Evolutionary conservation across 805 yeast species (phyloP).

Genomic region (Ogataea populi-albae): DNA sequence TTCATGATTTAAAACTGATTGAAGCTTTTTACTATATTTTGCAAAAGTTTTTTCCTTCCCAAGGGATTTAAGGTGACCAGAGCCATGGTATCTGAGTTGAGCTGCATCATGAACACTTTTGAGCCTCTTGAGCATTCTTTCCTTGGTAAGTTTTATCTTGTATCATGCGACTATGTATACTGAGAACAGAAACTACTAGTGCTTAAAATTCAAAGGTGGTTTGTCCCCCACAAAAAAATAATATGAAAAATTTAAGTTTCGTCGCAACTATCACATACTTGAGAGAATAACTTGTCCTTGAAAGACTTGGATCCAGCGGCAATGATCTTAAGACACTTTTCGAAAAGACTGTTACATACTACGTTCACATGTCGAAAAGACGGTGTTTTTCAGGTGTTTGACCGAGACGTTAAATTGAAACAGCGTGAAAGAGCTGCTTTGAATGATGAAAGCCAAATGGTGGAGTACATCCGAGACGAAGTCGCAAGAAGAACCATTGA

Average conservation of each 20-base stretch:
- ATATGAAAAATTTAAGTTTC: too few species aligned
- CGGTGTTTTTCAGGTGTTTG: conserved; percentile 45
- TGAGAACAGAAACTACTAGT: too few species aligned
- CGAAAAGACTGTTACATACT: conserved; percentile 7
- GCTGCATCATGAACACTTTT: too few species aligned
- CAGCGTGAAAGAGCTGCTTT: conserved; percentile 56
- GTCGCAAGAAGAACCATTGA: conserved; percentile 72
- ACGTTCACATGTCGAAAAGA: conserved; percentile 2
- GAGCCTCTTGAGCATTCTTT: too few species aligned
- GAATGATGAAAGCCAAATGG: conserved; percentile 47
- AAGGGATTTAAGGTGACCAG: too few species aligned
- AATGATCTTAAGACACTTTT: neutral
- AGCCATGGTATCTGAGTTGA: too few species aligned
- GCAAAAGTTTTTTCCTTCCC: neutral
- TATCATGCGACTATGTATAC: too few species aligned
- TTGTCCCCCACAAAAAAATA: too few species aligned
- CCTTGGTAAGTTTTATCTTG: too few species aligned
- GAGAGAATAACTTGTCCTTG: too few species aligned
- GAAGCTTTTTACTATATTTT: neutral
- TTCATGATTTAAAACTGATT: neutral
- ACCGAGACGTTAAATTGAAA: conserved; percentile 55
- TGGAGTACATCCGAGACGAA: conserved; percentile 73
- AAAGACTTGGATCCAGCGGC: neutral
- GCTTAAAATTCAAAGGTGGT: too few species aligned
- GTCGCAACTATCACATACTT: too few species aligned